These are phyloP conservation scores for Syzygium oleosum DNA, from an alignment of 345 rosid species.

Conservation along the genomic window DNA sequence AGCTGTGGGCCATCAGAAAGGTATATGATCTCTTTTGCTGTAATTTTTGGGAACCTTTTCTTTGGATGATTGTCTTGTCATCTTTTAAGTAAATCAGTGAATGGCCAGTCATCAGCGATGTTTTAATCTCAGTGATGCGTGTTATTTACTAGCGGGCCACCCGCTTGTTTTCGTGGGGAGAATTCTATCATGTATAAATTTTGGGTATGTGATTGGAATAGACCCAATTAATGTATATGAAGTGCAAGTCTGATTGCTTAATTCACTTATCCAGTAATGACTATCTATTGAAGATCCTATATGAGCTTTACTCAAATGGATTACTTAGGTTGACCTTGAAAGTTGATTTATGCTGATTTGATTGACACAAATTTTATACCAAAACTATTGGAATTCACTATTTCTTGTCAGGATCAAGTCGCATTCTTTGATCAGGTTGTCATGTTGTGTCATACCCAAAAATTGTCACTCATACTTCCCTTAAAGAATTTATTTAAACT, in stretches of 20 bases:
- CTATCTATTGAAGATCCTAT: neutral
- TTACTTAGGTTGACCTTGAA: neutral
- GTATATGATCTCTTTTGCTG: conserved; percentile 12
- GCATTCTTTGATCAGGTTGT: neutral
- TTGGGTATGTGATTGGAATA: neutral
- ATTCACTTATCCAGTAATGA: neutral
- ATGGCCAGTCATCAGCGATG: neutral
- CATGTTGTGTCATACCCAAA: neutral
- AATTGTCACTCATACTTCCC: neutral
- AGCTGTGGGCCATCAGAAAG: conserved; percentile 50
- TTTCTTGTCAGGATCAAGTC: neutral
- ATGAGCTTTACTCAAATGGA: neutral
- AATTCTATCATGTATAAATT: neutral
- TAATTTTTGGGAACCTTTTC: neutral
- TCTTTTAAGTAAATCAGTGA: neutral
- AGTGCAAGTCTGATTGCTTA: neutral
- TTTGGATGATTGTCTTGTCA: neutral
- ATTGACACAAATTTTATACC: neutral
- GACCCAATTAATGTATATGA: neutral
- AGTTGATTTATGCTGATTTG: neutral
- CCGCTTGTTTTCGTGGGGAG: neutral
- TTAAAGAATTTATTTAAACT: neutral
- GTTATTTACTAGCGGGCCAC: neutral
- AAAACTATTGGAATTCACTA: neutral
- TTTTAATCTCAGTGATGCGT: neutral